These are phyloP conservation scores for Solanum sitiens DNA, from an alignment of 257 asterid genomes.

Conservation along the genomic window DNA sequence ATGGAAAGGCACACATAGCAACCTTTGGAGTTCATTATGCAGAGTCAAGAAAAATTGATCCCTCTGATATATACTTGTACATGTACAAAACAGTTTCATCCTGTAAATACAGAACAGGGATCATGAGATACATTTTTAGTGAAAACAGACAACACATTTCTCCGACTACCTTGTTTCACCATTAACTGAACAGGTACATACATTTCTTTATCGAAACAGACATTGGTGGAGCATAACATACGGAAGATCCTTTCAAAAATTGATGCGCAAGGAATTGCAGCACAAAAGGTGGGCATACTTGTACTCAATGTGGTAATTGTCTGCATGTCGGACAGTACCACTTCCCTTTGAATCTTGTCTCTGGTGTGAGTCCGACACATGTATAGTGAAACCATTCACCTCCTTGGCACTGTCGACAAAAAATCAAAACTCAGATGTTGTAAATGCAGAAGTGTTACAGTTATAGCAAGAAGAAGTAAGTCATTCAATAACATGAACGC, in stretches of 20 bases:
- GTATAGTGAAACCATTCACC: slow-evolving; percentile 99
- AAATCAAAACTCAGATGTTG: background rate
- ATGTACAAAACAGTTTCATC: background rate
- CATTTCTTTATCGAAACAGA: background rate
- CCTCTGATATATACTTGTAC: background rate
- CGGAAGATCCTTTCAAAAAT: background rate
- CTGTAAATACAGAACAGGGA: background rate
- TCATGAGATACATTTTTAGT: background rate
- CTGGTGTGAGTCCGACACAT: slow-evolving; percentile 94
- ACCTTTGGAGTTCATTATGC: background rate
- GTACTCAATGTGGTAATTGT: slow-evolving; percentile 17
- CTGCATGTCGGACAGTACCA: slow-evolving; percentile 98
- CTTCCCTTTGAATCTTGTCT: slow-evolving; percentile 91
- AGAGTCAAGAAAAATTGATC: background rate
- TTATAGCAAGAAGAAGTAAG: background rate
- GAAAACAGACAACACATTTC: background rate
- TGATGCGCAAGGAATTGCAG: background rate
- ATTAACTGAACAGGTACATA: background rate
- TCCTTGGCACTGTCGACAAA: slow-evolving; percentile 71
- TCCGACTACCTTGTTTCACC: background rate
- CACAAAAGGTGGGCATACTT: background rate
- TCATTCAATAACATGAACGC: background rate
- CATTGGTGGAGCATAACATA: background rate
- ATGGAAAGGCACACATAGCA: background rate
- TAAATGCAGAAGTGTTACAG: background rate